Base-by-base conservation (phyloP, 768 basidiomycete species). In the Agaricus subrufescens region DNA sequence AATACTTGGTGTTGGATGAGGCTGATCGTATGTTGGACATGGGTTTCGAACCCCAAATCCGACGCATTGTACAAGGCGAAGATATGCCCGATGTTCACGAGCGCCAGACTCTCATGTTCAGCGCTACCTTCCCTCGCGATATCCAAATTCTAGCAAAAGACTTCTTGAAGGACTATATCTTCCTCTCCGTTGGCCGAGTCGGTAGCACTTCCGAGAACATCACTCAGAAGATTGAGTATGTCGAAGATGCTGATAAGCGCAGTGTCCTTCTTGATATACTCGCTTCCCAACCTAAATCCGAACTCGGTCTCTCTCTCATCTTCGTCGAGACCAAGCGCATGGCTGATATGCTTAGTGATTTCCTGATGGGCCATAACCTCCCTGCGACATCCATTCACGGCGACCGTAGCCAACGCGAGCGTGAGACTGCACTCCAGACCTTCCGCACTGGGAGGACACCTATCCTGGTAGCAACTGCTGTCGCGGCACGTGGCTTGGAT, bases 11-110 rank as follows among this genome's bases (percentile, higher is more conserved):
- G 27, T 87, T 99, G 53, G 97, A 99, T 66, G 97, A 99, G 76
- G 97, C 97, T 59, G 97, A 99, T 79, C 91, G 97, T 66, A 99
- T 99, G 97, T 83, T 99, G 67, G 97, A 99, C 78, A 99, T 99
- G 97, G 97, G 97, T 87, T 99, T 99, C 80, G 97, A 99, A 73
- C 97, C 97, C 54, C 97, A 98, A 75, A 99, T 99, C 67, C 84
- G 97, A 61, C 84, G 94, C 31, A 99, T 99, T 67, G 97, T 99
- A 19, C 92, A 99, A 72, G 91, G 91, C 63, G 94, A 94, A 66
- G 97, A 99, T 70, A 99, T 99, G 97, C 94, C 97, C n/a, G 89
- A 86, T 46, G 84, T 88, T 12, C 74, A 81, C 27, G 86, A 94
- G 11, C 90, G 97, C 60, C 97, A 98, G 69, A 99, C 97, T 1